Base-by-base conservation (phyloP, 192 early-diverging fungal genomes). In the Umbelopsis vinacea region DNA sequence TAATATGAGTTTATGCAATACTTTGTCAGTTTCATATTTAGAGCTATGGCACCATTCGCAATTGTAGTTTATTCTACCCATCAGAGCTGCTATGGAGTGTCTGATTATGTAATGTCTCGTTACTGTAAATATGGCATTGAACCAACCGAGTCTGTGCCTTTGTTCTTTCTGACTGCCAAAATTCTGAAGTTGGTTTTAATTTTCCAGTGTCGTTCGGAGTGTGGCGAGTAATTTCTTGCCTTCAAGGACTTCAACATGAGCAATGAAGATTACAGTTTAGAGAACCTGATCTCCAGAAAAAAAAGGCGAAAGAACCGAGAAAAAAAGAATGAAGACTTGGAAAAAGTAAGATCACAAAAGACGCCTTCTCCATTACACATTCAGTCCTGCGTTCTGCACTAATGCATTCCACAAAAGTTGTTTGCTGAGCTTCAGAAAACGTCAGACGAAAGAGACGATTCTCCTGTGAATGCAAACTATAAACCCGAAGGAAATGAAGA, bases 231-330 rank as follows among this genome's bases (percentile, higher is more conserved):
- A 19, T 29, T 12, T n/a, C 11, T 63, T 35, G 23, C 3, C 57
- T 63, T 26, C 33, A 35, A 37, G 19, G 29, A 19, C 17, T 37
- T n/a, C 14, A 37, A 14, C 14, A 63, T 63, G 57, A 63, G 57
- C 57, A 63, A 37, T 11, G 29, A 63, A 19, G 29, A 63, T 19
- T 63, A 38, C 26, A 63, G 57, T 37, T 15, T 63, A 19, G 57
- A 63, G 7, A 63, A 63, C n/a, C 19, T 63, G 14, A 63, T 63
- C 26, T 63, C 57, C 15, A 63, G 57, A 26, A 63, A 63, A 35
- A 63, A 63, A n/a, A 26, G 57, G n/a, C 57, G 57, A 37, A 63
- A 63, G 35, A 63, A 63, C 33, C 57, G 57, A 37, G 57, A 63
- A n/a, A 63, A 19, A 17, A 29, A 35, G 8, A 33, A 29, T 19